These are phyloP conservation scores for Aspergillus versicolor DNA, from an alignment of 2,329 filamentous ascomycete species.

Conservation along the genomic window DNA sequence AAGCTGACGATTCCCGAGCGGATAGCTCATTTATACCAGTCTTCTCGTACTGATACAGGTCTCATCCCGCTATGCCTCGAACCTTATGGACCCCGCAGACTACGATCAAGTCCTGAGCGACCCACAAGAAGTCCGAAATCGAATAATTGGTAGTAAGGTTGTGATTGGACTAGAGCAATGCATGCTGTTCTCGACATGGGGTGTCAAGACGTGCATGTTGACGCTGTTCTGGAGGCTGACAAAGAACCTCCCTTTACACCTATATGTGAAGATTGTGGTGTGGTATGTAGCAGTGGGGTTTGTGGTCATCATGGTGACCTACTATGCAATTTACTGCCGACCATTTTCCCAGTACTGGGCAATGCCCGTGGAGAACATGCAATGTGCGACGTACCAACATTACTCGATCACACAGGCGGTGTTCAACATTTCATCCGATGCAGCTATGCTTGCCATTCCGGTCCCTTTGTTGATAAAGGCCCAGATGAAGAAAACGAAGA, in stretches of 20 bases:
- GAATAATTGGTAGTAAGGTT: slow-evolving; percentile 51
- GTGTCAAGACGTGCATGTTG: slow-evolving; percentile 20
- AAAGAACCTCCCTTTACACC: slow-evolving; percentile 33
- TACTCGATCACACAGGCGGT: slow-evolving; percentile 45
- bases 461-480: slow-evolving; percentile 38
- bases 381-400: slow-evolving; percentile 42
- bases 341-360: slow-evolving; percentile 53
- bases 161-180: slow-evolving; percentile 51
- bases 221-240: slow-evolving; percentile 51
- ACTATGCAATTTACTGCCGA: slow-evolving; percentile 50
- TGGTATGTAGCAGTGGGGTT: slow-evolving; percentile 46
- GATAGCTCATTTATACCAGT: slow-evolving; percentile 34
- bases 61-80: slow-evolving; percentile 37
- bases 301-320: slow-evolving; percentile 50
- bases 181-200: slow-evolving; percentile 31
- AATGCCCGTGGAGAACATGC: slow-evolving; percentile 39
- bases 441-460: slow-evolving; percentile 39
- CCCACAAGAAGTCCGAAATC: slow-evolving; percentile 40
- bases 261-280: slow-evolving; percentile 42
- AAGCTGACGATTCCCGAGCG: not conserved
- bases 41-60: slow-evolving; percentile 39
- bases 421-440: slow-evolving; percentile 47
- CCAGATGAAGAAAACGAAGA: slow-evolving; percentile 34
- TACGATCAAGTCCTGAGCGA: slow-evolving; percentile 30
- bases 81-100: slow-evolving; percentile 39